phyloP scores from a whole-genome alignment of 2,329 filamentous ascomycete species.

The Ceratocystis ficicola region DNA sequence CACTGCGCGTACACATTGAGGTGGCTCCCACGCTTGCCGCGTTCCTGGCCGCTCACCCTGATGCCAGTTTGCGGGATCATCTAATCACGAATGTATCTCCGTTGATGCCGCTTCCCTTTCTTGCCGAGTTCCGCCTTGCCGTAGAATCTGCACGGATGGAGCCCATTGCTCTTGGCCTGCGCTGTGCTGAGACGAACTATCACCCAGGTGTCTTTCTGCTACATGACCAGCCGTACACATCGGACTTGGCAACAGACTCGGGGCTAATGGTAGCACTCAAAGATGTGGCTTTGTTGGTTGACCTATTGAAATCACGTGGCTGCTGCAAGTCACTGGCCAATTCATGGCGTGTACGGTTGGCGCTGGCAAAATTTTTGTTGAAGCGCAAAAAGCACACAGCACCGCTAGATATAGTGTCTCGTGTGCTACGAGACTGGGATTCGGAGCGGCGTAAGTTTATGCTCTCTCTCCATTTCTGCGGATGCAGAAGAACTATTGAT shows the following conservation, averaged over 20 bases:
- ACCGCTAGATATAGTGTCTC: conserved; percentile 15
- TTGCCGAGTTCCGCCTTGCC: conserved; percentile 15
- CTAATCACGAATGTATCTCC: conserved; percentile 12
- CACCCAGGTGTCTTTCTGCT: conserved; percentile 17
- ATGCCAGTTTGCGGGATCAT: conserved; percentile 21
- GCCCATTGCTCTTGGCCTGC: conserved; percentile 21
- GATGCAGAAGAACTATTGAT: background rate
- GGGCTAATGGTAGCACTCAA: conserved; percentile 25
- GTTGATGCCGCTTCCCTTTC: conserved; percentile 11
- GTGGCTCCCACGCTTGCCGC: conserved; percentile 24
- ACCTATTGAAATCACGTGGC: conserved; percentile 1
- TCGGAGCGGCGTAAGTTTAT: conserved; percentile 1
- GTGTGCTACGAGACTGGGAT: conserved; percentile 13
- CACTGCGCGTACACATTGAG: conserved; percentile 27
- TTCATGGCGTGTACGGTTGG: conserved; percentile 14
- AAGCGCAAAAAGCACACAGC: conserved; percentile 13
- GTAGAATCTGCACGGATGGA: conserved; percentile 23
- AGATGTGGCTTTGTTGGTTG: conserved; percentile 25
- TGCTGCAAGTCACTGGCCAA: conserved; percentile 10
- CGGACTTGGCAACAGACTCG: conserved; percentile 16
- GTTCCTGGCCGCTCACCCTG: background rate
- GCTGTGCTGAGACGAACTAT: conserved; percentile 34
- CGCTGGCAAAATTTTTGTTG: conserved; percentile 16
- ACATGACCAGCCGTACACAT: conserved; percentile 26
- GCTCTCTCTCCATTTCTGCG: too few relatives aligned